These are phyloP conservation scores for Bolboschoenoplectus hybrid DNA, from an alignment of 202 grass and related monocot species.

Conservation along the genomic window DNA sequence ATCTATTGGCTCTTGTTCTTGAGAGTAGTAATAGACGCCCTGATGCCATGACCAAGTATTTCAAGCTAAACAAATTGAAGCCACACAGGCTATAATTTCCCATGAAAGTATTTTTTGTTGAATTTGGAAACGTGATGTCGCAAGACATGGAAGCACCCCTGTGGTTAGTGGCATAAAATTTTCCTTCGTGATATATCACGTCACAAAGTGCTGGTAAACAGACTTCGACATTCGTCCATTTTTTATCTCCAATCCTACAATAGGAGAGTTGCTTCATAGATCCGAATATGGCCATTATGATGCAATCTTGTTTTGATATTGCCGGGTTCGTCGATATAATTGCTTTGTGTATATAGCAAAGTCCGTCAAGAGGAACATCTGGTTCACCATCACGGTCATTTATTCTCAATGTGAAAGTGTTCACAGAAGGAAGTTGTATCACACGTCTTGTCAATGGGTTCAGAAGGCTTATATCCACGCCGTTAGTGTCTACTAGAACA, in stretches of 20 bases:
- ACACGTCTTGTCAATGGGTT: slow-evolving; percentile 17
- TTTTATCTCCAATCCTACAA: slow-evolving; percentile 21
- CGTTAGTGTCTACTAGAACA: background rate
- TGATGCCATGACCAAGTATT: background rate
- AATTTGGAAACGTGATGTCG: background rate
- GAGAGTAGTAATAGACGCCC: background rate
- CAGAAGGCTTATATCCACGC: slow-evolving; percentile 19
- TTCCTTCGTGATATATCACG: background rate
- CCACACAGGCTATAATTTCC: background rate
- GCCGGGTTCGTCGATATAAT: slow-evolving; percentile 9
- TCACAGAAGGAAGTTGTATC: background rate
- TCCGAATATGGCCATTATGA: slow-evolving; percentile 1
- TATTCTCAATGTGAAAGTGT: slow-evolving; percentile 1
- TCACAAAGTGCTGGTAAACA: background rate
- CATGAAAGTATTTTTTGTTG: background rate
- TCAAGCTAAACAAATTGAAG: background rate
- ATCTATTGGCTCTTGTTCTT: background rate
- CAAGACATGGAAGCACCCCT: background rate
- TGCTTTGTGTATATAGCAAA: background rate
- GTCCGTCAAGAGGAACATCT: background rate
- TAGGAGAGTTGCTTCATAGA: background rate
- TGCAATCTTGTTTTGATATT: background rate
- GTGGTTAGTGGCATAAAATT: slow-evolving; percentile 12
- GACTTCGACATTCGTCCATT: background rate
- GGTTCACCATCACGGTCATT: background rate